phyloP scores from a whole-genome alignment of 2,329 filamentous ascomycete species.

The Polytolypa hystricis region DNA sequence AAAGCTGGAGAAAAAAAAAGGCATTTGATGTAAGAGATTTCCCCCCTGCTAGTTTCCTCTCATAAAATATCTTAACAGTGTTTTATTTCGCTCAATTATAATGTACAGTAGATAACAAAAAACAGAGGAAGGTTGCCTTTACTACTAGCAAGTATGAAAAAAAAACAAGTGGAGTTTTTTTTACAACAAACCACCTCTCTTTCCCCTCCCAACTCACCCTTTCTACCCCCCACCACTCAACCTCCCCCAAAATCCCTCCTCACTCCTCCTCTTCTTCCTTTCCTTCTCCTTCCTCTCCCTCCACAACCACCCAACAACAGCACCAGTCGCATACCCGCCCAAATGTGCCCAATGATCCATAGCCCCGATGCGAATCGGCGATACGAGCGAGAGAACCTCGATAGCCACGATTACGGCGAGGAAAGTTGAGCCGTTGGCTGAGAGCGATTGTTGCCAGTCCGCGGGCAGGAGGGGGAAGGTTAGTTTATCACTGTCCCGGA shows the following conservation, averaged over 20 bases:
- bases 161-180: too few species aligned
- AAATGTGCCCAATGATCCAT: slow-evolving; percentile 34
- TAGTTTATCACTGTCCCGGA: slow-evolving; percentile 29
- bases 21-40: too few species aligned
- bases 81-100: too few species aligned
- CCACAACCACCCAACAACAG: slow-evolving; percentile 16
- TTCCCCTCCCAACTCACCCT: background rate
- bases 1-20: too few species aligned
- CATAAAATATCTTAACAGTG: too few species aligned
- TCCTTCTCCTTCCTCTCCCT: slow-evolving; percentile 13
- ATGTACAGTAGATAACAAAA: too few species aligned
- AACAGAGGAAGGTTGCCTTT: too few species aligned
- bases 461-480: slow-evolving; percentile 31
- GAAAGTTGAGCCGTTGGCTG: slow-evolving; percentile 31
- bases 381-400: slow-evolving; percentile 25
- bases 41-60: too few species aligned
- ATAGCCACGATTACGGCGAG: slow-evolving; percentile 25
- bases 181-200: too few species aligned
- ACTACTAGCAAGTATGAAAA: too few species aligned
- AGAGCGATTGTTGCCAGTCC: slow-evolving; percentile 29
- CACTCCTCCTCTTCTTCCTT: slow-evolving; percentile 10
- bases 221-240: slow-evolving; percentile 2
- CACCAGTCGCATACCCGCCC: slow-evolving; percentile 30
- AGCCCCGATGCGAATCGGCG: slow-evolving; percentile 20
- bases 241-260: slow-evolving; percentile 7